A percentile compares a stretch with the other conserved stretches of the same genome.
These are phyloP conservation scores for Waltergamsia citrina DNA, from an alignment of 2,329 filamentous ascomycete genomes.

Conservation along the genomic window DNA sequence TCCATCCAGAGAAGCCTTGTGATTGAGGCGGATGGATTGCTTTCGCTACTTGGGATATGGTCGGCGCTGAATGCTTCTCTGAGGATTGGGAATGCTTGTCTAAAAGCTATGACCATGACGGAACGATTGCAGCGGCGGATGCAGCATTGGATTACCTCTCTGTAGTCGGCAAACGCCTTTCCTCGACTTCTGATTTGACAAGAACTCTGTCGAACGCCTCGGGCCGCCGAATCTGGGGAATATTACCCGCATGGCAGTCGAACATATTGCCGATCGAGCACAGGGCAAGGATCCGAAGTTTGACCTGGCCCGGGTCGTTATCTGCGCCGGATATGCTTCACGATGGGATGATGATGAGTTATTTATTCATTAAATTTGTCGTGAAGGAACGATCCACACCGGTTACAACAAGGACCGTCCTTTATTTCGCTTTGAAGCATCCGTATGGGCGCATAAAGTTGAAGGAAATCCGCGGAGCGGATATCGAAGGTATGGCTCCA, in stretches of 20 bases:
- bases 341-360: slow-evolving; percentile 23
- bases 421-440: slow-evolving; percentile 27
- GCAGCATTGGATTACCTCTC: slow-evolving; percentile 18
- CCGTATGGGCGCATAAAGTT: slow-evolving; percentile 13
- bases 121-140: slow-evolving; percentile 7
- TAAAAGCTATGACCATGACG: slow-evolving; percentile 11
- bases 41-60: slow-evolving; percentile 24
- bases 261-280: slow-evolving; percentile 9
- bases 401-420: slow-evolving; percentile 19
- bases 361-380: slow-evolving; percentile 20
- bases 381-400: slow-evolving; percentile 27
- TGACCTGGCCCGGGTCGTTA: slow-evolving; percentile 12
- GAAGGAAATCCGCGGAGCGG: slow-evolving; percentile 7
- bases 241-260: slow-evolving; percentile 9
- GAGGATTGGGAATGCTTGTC: slow-evolving; percentile 30
- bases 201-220: slow-evolving; percentile 6
- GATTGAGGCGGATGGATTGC: slow-evolving; percentile 14
- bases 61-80: slow-evolving; percentile 28
- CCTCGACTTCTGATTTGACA: slow-evolving; percentile 15
- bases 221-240: slow-evolving; percentile 10
- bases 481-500: slow-evolving; percentile 8
- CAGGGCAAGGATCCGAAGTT: slow-evolving; percentile 11
- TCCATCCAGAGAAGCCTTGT: slow-evolving; percentile 6
- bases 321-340: slow-evolving; percentile 24
- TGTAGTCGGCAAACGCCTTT: slow-evolving; percentile 15